Base-by-base conservation (phyloP, 805 yeast genomes). In the Nakazawaea holstii region DNA sequence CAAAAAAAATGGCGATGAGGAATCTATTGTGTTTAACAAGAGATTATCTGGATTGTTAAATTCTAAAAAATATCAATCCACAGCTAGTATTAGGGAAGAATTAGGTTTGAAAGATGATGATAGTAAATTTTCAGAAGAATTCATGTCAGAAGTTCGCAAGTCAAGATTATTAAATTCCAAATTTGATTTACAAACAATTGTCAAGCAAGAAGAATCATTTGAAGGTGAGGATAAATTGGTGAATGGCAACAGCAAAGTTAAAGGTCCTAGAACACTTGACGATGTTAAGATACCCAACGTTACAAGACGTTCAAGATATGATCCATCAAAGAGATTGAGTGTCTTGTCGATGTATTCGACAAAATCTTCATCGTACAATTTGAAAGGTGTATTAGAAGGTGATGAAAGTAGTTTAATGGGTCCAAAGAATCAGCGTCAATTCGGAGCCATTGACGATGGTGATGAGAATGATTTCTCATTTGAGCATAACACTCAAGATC, bases 301-400 rank as follows among this genome's bases (percentile, higher is more conserved):
- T 32, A 77, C 90, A 0, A 77, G 90, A 62, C 77, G 77, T 55
- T 82, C 88, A 2, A 74, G 77, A 56, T 70, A 77, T 48, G 82
- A 81, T 59, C 73, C 84, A 33, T 79, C 79, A 58, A 85, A 81
- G 63, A 74, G 94, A 58, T 67, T 83, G 46, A 81, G 88, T 30
- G 85, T 85, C n/a, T 62, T 85, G 37, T 82, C 90, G 0, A 68
- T 83, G 63, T 82, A 82, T 55, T 84, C 91, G 0, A 79, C 90
- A 2, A 80, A 76, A 52, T 78, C 74, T 40, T 81, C 88, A 0
- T 82, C 76, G 53, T 76, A 74, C 35, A 82, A 84, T 57, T 68
- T 84, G 57, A 76, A 75, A 15, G 66, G 70, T 15, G 67, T 69
- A 36, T 51, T 76, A 49, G 68, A 65, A 38, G 50, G 47, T 26